Conservation (phyloP, 192 early-diverging fungal genomes). For the Coemansia asiatica region DNA sequence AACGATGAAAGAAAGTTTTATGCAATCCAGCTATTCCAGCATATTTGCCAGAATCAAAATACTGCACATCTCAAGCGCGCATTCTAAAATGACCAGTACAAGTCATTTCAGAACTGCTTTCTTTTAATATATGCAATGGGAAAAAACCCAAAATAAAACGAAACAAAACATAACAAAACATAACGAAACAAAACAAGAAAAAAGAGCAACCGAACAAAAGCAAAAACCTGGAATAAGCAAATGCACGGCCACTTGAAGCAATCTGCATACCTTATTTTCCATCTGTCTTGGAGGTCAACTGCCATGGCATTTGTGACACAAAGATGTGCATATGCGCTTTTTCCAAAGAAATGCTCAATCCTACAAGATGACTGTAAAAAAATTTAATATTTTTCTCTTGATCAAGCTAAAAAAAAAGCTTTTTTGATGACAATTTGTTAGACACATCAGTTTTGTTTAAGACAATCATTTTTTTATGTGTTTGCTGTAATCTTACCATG, state of each 20-base stretch:
- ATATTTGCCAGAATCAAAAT: neutral
- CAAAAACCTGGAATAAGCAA: constrained; percentile 3
- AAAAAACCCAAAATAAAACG: too few species aligned
- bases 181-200: neutral
- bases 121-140: neutral
- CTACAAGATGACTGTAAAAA: constrained; percentile 15
- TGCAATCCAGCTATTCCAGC: neutral
- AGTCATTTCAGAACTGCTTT: neutral
- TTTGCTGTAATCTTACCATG: constrained; percentile 17
- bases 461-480: neutral
- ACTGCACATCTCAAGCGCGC: neutral
- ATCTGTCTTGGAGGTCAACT: constrained; percentile 60
- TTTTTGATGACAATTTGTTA: too few species aligned
- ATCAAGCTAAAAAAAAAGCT: too few species aligned
- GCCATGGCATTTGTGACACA: constrained; percentile 87
- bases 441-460: too few species aligned
- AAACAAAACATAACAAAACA: too few species aligned
- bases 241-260: neutral
- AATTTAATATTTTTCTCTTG: too few species aligned
- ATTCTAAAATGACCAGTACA: neutral
- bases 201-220: neutral
- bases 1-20: neutral
- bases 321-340: constrained; percentile 73
- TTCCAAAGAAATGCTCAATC: constrained; percentile 41
- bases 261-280: constrained; percentile 60